Base-by-base conservation (phyloP, 768 basidiomycete species). In the Punctularia strigosozonata region DNA sequence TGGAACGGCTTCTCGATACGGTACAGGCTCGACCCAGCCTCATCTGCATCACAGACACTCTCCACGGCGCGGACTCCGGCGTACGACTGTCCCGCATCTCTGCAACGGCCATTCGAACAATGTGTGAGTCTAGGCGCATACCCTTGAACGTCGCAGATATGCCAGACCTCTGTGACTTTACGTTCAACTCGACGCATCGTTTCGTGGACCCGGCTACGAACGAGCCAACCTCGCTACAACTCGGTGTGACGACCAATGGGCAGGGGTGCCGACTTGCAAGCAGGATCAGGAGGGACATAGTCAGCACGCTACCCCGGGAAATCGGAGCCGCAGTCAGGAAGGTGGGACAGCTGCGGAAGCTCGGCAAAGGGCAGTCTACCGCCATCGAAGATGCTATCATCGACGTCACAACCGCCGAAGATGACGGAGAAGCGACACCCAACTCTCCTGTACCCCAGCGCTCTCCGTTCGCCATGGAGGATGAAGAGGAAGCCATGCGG, bases 221-320 rank as follows among this genome's bases (percentile, higher is more conserved):
- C 4, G 53, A 54, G 25, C 60, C 65, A 13, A 71, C 73, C 1
- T 52, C 76, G 3, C 58, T 87, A 1, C 84, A 85, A 51, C 60
- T 99, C 17, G 86, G 81, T 0, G 71, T 97, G 2, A 86, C 90
- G 3, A 92, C 92, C 0, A 97, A 95, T 48, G 89, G 89, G 0
- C 75, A 82, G 45, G 94, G 91, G 2, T 97, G 94, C 50, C 65
- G 94, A 5, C 66, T 99, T 4, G 80, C 80, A 0, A 71, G 77
- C 1, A 69, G 94, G 8, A 61, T 99, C 26, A 73, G 77, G 25
- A 66, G 94, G 19, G 90, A 97, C 18, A 79, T 97, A 37, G 76
- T 94, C 2, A 63, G 81, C 0, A 66, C 66, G 28, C 60, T 99
- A 4, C 79, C 89, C 1, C 70, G 64, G 42, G 75, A 80, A 6